Base-by-base conservation (phyloP, 352 stramenopile genomes). In the Globisporangium solare region DNA sequence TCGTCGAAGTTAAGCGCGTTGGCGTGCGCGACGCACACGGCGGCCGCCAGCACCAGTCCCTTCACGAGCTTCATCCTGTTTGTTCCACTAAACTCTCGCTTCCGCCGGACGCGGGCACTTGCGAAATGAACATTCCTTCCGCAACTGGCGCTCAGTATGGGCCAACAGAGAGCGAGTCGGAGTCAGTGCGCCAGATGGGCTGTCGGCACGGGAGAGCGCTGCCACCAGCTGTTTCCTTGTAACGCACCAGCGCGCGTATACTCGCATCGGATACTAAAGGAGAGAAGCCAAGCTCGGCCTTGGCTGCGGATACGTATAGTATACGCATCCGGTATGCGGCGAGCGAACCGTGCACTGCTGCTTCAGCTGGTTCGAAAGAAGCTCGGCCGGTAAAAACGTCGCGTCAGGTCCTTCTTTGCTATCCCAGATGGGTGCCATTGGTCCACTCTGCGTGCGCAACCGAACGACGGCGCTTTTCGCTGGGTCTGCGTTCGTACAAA, bases 21-120 rank as follows among this genome's bases (percentile, higher is more conserved):
- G 15, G 83, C 70, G 27, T 83, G 62, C 21, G 79, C 69, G 35
- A 50, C 70, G 60, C 73, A 86, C 11, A 87, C 31, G 45, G 80
- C 74, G 50, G 76, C 76, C 50, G 68, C 76, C 52, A 89, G 50
- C 35, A 89, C 66, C 32, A 89, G 68, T 60, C 58, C 56, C 68
- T 73, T 73, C 32, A 66, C 47, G 58, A 76, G 58, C 65, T 76
- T 73, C 68, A 76, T 76, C 27, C 27, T 31, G 24, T 56, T 57
- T 41, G n/a, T n/a, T n/a, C n/a, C n/a, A n/a, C n/a, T n/a, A n/a
- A n/a, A n/a, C n/a, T 35, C 27, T 11, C 27, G 7, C 27, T 35
- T 35, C 7, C 5, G 46, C 31, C 39, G 39, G 10, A 35, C 4
- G 27, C 7, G 27, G 27, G 27, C 3, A 35, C 10, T 43, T 43